Evolutionary conservation across 768 basidiomycete species (phyloP), one percentile per base, ranked within the genome.

Genomic region (Tricholoma hemisulphureum): DNA sequence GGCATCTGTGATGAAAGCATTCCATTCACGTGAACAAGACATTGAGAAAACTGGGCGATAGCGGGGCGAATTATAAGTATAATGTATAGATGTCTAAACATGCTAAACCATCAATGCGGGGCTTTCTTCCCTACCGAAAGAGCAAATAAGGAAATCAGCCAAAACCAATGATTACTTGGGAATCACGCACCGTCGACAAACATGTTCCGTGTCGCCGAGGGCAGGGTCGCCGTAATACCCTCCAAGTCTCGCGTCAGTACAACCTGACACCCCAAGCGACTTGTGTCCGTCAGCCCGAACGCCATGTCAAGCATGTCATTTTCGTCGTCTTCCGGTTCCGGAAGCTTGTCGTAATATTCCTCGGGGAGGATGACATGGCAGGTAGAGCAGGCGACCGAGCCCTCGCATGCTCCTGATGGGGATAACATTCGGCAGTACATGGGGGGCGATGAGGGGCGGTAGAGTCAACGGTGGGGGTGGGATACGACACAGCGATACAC

Each of bases 271-370:
- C 90, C 90, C 18, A 92, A 74, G 9, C 86, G 78, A 60, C 89
- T 96, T 63, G 96, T 98, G 66, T 98, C 96, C 0, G 94, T 95
- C 53, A 98, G 79, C 0, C 93, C 97, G 65, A 98, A 98, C 3
- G 96, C 96, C 82, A 98, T 92, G 71, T 98, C 96, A 35, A 99
- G 83, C 93, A 95, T 95, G 65, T 94, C 95, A 66, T 98, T 99
- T 75, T 99, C 96, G 68, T 99, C 96, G 63, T 98, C 96, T 55
- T 91, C 91, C 4, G 96, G 95, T 67, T 98, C 96, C 1, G 92
- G 89, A 2, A 98, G 81, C 48, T 82, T 70, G 71, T 98, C 92
- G 69, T 95, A 98, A 59, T 87, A 80, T 66, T 94, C 87, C 20
- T 82, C 82, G 23, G 86, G 78, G 54, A 95, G 79, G 57, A 99